phyloP scores from a whole-genome alignment of 73 alveolate species.

The Uronychia setigera region DNA sequence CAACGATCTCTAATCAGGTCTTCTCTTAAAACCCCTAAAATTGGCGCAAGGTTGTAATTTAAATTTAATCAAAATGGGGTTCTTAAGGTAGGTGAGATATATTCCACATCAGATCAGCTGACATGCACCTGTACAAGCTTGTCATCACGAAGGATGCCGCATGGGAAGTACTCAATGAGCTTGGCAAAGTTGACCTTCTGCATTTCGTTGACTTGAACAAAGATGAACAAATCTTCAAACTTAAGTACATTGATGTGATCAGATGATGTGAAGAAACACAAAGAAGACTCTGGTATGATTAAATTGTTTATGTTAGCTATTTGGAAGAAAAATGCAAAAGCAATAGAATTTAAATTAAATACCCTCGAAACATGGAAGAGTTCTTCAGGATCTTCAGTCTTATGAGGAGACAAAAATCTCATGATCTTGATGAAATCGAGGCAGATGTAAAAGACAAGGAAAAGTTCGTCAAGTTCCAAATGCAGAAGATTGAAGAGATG shows the following conservation, averaged over 20 bases:
- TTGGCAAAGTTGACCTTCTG: constrained; percentile 85
- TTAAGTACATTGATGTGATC: constrained; percentile 46
- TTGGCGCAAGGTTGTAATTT: no score
- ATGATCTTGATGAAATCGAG: constrained; percentile 51
- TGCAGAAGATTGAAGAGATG: constrained; percentile 27
- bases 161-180: constrained; percentile 89
- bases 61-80: no score
- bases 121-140: constrained; percentile 89
- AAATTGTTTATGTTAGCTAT: constrained; percentile 1
- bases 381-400: constrained; percentile 15
- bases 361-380: constrained; percentile 36
- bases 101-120: constrained; percentile 88
- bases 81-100: neutral
- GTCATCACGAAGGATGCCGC: constrained; percentile 91
- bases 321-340: constrained; percentile 44
- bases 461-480: constrained; percentile 36
- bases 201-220: constrained; percentile 93
- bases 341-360: constrained; percentile 24
- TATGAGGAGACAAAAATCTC: constrained; percentile 37
- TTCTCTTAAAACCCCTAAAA: no score
- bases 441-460: constrained; percentile 51
- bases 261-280: constrained; percentile 66
- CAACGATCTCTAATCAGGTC: no score
- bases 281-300: constrained; percentile 29
- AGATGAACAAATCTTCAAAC: constrained; percentile 80